These are phyloP conservation scores for Neoascochyta sp. DNA, from an alignment of 2,329 filamentous ascomycete species.

Conservation along the genomic window DNA sequence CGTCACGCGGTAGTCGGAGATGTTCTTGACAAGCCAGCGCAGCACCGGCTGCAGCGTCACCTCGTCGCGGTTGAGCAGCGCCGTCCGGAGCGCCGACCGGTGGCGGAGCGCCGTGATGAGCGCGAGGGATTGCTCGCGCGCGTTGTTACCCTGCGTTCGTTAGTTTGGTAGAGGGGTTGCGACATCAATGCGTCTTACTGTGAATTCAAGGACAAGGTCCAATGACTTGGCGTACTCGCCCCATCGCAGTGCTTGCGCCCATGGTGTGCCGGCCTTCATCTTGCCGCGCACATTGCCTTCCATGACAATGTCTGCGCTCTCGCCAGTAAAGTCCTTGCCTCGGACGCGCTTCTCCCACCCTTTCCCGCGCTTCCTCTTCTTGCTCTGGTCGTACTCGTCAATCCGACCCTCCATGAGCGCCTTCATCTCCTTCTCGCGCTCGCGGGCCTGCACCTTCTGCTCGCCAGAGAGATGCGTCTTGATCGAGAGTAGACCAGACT, in stretches of 20 bases:
- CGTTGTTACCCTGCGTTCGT: slow-evolving; percentile 23
- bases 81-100: slow-evolving; percentile 76
- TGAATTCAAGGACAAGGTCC: slow-evolving; percentile 64
- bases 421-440: slow-evolving; percentile 80
- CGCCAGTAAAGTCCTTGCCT: slow-evolving; percentile 76
- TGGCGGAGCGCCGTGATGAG: slow-evolving; percentile 81
- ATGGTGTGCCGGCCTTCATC: slow-evolving; percentile 63
- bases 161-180: slow-evolving; percentile 2
- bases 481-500: slow-evolving; percentile 85
- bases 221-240: slow-evolving; percentile 74
- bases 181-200: slow-evolving; percentile 19
- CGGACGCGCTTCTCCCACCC: slow-evolving; percentile 61
- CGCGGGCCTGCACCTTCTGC: slow-evolving; percentile 71
- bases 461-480: slow-evolving; percentile 82
- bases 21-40: slow-evolving; percentile 75
- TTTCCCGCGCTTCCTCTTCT: slow-evolving; percentile 59
- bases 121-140: slow-evolving; percentile 57
- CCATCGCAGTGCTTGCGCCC: slow-evolving; percentile 78
- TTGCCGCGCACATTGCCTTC: slow-evolving; percentile 66
- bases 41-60: slow-evolving; percentile 76
- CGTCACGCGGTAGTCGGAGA: slow-evolving; percentile 78
- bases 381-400: slow-evolving; percentile 70
- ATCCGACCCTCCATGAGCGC: slow-evolving; percentile 74
- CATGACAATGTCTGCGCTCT: slow-evolving; percentile 84
- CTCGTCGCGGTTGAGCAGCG: slow-evolving; percentile 78